Conservation (phyloP, 2,329 filamentous ascomycete genomes). For the Cladosporium colombiae region DNA sequence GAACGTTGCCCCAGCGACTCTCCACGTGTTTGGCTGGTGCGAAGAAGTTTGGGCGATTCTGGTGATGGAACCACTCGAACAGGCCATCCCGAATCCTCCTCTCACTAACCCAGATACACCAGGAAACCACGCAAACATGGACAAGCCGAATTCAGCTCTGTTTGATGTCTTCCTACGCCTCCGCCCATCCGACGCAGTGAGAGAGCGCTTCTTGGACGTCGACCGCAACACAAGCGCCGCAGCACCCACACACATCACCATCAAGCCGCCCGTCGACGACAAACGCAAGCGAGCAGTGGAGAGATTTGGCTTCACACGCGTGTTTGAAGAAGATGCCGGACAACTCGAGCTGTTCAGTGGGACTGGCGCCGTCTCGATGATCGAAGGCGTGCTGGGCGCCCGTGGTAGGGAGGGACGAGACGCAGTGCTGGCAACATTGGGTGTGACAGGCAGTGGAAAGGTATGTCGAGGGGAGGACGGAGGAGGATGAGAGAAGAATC, state of each 20-base stretch:
- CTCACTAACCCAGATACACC: not conserved
- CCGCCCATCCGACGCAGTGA: slow-evolving; percentile 47
- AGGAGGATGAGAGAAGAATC: not conserved
- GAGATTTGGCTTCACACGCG: slow-evolving; percentile 89
- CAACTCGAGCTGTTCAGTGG: slow-evolving; percentile 87
- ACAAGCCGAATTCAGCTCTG: slow-evolving; percentile 49
- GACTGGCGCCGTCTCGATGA: slow-evolving; percentile 70
- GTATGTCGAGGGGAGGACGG: slow-evolving; percentile 48
- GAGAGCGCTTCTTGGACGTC: slow-evolving; percentile 76
- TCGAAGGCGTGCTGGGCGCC: slow-evolving; percentile 77
- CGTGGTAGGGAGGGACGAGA: slow-evolving; percentile 78
- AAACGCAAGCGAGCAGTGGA: slow-evolving; percentile 83
- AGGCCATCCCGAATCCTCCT: not conserved
- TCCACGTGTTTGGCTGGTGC: not conserved
- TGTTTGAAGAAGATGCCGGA: slow-evolving; percentile 82
- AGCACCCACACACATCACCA: slow-evolving; percentile 52
- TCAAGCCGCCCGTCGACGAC: slow-evolving; percentile 71
- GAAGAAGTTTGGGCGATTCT: not conserved
- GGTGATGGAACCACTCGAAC: not conserved
- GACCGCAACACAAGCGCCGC: slow-evolving; percentile 34
- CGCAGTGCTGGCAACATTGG: slow-evolving; percentile 85
- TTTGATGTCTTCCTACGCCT: slow-evolving; percentile 92
- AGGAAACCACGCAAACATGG: slow-evolving; percentile 5
- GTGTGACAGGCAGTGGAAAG: slow-evolving; percentile 95
- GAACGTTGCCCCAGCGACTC: not conserved